Evolutionary conservation across 495 filamentous ascomycete species (phyloP).

Genomic region (Apiosordaria backusii): DNA sequence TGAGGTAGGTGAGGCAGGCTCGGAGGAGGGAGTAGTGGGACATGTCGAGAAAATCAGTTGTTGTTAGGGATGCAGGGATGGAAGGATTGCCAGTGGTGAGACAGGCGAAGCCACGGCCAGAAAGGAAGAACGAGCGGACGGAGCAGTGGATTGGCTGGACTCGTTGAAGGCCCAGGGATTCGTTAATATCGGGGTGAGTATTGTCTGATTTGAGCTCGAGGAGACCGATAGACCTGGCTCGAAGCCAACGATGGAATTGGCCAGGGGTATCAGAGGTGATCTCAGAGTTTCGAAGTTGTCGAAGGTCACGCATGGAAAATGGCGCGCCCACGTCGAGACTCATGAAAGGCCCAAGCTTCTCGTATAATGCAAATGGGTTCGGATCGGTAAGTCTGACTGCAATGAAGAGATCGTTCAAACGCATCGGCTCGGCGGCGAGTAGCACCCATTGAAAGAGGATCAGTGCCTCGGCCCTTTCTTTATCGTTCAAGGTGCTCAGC

Average conservation of each 20-base stretch:
- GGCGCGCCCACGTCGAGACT: constrained; percentile 30
- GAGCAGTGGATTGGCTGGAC: constrained; percentile 35
- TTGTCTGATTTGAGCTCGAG: constrained; percentile 31
- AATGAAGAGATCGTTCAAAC: constrained; percentile 35
- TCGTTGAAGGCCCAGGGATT: constrained; percentile 33
- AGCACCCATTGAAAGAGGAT: constrained; percentile 40
- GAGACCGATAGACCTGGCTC: constrained; percentile 37
- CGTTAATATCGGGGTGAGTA: constrained; percentile 14
- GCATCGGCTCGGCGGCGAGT: constrained; percentile 34
- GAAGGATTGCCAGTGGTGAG: constrained; percentile 19
- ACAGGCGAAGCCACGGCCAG: constrained; percentile 34
- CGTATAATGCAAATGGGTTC: constrained; percentile 14
- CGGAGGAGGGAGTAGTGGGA: constrained; percentile 35
- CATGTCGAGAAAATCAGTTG: constrained; percentile 27
- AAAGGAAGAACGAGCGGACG: constrained; percentile 37
- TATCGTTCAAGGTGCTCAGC: constrained; percentile 30
- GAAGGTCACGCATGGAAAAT: constrained; percentile 33
- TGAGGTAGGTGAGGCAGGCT: constrained; percentile 36
- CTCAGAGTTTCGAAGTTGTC: constrained; percentile 29
- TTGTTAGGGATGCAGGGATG: constrained; percentile 12
- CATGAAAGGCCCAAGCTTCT: constrained; percentile 23
- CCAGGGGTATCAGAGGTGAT: constrained; percentile 34
- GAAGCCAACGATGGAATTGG: constrained; percentile 37
- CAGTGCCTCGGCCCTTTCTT: constrained; percentile 35
- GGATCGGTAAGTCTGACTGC: constrained; percentile 33